Base-by-base conservation (phyloP, 768 basidiomycete genomes). In the Asterophora parasitica region DNA sequence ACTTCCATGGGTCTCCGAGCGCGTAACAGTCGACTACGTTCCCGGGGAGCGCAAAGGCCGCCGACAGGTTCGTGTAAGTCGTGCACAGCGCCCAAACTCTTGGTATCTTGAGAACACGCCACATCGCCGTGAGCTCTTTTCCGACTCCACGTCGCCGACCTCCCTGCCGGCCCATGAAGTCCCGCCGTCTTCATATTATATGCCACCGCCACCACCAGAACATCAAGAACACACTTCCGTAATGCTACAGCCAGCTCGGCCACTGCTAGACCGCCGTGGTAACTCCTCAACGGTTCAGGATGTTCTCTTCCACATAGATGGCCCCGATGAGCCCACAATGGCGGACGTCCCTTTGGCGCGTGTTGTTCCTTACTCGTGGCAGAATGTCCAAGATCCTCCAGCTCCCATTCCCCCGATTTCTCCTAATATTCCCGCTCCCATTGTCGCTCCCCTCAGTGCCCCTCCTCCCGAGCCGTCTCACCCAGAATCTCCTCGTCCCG, bases 1-100 rank as follows among this genome's bases (percentile, higher is more conserved):
- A 13, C 64, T 71, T 20, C 70, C 70, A 7, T 71, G 69, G 69
- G 59, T 65, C 11, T 61, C 66, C 13, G 58, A 62, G 4, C 64
- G 61, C 36, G 59, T 67, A 12, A 63, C 68, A 7, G 59, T 58
- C 12, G 66, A 66, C 42, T 70, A 66, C 46, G 33, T 58, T 11
- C 70, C 69, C 6, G 59, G 60, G 8, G 48, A 56, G 39, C 16
- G 17, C 12, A 53, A 48, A 48, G 46, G 39, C 28, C 40, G 54
- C 38, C 49, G 57, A 15, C 49, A 52, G 40, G 48, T 30, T 26
- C 47, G 49, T 15, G 30, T 34, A 31, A 31, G 26, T 1, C 46
- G 16, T 27, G 31, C 37, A 10, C 46, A 50, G 3, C 51, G 51
- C 17, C 53, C 55, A 15, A 33, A 31, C 1, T 52, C 55, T 11